Base-by-base conservation (phyloP, 2,329 filamentous ascomycete genomes). In the Lachnellula hyalina region DNA sequence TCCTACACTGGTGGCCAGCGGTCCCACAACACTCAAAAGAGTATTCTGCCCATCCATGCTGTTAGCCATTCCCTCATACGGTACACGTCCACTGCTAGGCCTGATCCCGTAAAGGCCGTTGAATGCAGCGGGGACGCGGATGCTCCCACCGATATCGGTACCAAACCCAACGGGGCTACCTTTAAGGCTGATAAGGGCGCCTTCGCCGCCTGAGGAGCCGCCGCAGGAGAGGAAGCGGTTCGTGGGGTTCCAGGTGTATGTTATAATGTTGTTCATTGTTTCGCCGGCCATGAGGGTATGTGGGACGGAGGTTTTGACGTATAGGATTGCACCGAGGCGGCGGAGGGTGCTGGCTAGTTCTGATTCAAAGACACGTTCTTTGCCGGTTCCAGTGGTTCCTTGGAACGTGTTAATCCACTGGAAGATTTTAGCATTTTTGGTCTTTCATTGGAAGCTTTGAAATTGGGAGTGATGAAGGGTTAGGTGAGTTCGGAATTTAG, bases 1-100 rank as follows among this genome's bases (percentile, higher is more conserved):
- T 1, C 75, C 73, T 1, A 79, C 70, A 1, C 79, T 82, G 0
- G 78, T 79, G 0, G 80, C 80, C 14, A 90, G 67, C 0, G 84
- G 83, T 0, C 85, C 86, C 12, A 86, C 77, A 1, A 86, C 81
- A 0, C 81, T 86, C 2, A 82, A 72, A 34, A 87, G 75, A 0
- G 76, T 78, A 60, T 81, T 83, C 61, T 89, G 84, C 0, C 86
- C 86, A 51, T 68, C 64, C 63, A 66, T 67, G 81, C 80, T 75
- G 64, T 85, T 86, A 0, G 84, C 82, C 71, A 80, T 78, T 17
- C 78, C 80, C 65, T 80, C 73, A 54, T 81, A 82, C 1, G 73
- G 72, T 35, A 74, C 62, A 32, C 73, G 63, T 9, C 72, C 71
- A 53, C 63, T 61, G 5, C 61, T 63, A 11, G 73, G 72, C 40